Evolutionary conservation across 192 early-diverging fungal genomes (phyloP).

Genomic region (Diversispora eburnea): DNA sequence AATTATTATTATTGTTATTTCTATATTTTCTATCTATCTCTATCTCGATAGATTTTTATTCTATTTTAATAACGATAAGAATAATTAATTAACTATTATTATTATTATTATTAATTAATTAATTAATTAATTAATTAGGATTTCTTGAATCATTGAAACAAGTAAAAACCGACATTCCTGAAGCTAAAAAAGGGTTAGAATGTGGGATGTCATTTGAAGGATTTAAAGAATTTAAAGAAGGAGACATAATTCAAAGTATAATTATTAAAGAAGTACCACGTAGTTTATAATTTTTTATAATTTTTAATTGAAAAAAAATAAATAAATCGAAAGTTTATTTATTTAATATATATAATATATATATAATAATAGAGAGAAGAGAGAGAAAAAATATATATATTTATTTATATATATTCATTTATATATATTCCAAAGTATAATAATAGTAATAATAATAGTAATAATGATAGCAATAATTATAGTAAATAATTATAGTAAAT

Average conservation of each 20-base stretch:
- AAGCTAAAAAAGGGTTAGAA: slow-evolving; percentile 91
- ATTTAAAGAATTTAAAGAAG: slow-evolving; percentile 72
- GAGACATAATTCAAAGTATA: slow-evolving; percentile 79
- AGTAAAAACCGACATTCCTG: slow-evolving; percentile 84
- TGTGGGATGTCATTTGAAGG: slow-evolving; percentile 90
- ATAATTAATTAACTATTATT: neutral
- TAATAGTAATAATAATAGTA: no score
- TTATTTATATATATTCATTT: no score
- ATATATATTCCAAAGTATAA: no score
- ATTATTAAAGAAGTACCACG: slow-evolving; percentile 54
- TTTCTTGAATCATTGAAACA: slow-evolving; percentile 74
- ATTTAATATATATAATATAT: no score
- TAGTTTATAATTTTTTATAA: slow-evolving; percentile 32
- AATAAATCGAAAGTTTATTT: no score
- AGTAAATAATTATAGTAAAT: no score
- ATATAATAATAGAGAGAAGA: no score
- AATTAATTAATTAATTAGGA: slow-evolving; percentile 38
- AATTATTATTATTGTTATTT: slow-evolving; percentile 28
- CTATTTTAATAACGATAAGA: no score
- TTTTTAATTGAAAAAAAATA: neutral
- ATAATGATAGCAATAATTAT: no score
- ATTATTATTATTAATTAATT: slow-evolving; percentile 8
- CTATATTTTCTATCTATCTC: no score
- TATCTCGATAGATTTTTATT: no score
- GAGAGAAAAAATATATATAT: no score